Evolutionary conservation across 2,329 filamentous ascomycete species (phyloP), one percentile per base, ranked within the genome.

Genomic region (Trichoderma polysporum): DNA sequence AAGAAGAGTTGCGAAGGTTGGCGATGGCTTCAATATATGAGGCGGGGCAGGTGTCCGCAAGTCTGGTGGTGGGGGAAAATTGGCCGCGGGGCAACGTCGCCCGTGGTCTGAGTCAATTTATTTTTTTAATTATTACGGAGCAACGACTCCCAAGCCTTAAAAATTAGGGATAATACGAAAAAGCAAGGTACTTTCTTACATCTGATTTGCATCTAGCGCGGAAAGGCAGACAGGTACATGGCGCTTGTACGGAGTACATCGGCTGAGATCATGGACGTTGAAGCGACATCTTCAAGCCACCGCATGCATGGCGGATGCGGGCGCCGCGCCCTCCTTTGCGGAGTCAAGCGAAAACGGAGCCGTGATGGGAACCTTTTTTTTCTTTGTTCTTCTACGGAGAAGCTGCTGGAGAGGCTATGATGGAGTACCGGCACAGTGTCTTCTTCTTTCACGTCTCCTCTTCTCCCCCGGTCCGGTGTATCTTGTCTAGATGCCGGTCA

Each of bases 21-120:
- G 61, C 50, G 61, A 64, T 64, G 61, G 25, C 61, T 64, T 64
- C 61, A 56, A 64, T 64, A 64, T 64, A 64, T 54, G 49, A 35
- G 41, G 57, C 41, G 61, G 61, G 61, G 61, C 61, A 47, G 27
- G 35, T 19, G 27, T 22, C 37, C 35, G 49, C 35, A 45, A 33
- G 33, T 63, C n/a, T 37, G 49, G 47, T 33, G 25, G 60, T 54
- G 60, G 61, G 49, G 61, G 22, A 63, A 25, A 58, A 29, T 8
- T 15, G 33, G 41, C 15, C 57, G 57, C 60, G 50, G 50, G 60
- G 60, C 50, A 56, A 12, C 35, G 13, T 15, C 27, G 17, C 39
- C 22, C 41, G 41, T 22, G 9, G 25, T 50, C 25, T 61, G 58
- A 61, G 58, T 52, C 58, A 61, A 61, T 52, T 61, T 35, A n/a